Conservation (phyloP, 208 protist species). For the Acanthamoeba lenticulata region DNA sequence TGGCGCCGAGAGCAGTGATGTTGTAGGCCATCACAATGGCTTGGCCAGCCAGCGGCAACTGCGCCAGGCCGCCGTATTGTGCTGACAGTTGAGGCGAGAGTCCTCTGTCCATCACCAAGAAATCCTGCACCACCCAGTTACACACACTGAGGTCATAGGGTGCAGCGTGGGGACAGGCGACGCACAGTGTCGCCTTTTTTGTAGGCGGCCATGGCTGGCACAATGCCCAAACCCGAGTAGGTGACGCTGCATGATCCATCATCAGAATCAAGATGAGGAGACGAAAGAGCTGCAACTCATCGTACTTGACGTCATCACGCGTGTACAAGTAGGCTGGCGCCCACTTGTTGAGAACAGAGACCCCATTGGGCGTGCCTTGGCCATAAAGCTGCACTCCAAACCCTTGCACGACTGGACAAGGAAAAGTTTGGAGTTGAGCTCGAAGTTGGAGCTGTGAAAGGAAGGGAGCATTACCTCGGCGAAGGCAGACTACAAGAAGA, state of each 20-base stretch:
- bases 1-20: neutral
- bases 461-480: too few species aligned
- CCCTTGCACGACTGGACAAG: too few species aligned
- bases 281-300: neutral
- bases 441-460: too few species aligned
- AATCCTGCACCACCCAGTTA: constrained; percentile 13
- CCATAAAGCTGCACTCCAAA: neutral
- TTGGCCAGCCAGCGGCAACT: neutral
- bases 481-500: too few species aligned
- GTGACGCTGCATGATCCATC: neutral
- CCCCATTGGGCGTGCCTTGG: neutral
- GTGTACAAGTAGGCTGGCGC: neutral
- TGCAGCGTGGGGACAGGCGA: too few species aligned
- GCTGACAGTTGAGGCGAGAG: neutral
- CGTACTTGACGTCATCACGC: neutral
- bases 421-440: too few species aligned
- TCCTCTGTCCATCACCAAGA: neutral
- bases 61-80: neutral
- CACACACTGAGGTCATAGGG: too few species aligned
- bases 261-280: too few species aligned
- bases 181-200: neutral
- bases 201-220: neutral
- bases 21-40: neutral
- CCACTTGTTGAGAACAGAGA: neutral
- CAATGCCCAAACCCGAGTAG: neutral